Evolutionary conservation across 176 grass and related monocot species (phyloP), one percentile per base, ranked within the genome.

Genomic region (Musa schizocarpa): DNA sequence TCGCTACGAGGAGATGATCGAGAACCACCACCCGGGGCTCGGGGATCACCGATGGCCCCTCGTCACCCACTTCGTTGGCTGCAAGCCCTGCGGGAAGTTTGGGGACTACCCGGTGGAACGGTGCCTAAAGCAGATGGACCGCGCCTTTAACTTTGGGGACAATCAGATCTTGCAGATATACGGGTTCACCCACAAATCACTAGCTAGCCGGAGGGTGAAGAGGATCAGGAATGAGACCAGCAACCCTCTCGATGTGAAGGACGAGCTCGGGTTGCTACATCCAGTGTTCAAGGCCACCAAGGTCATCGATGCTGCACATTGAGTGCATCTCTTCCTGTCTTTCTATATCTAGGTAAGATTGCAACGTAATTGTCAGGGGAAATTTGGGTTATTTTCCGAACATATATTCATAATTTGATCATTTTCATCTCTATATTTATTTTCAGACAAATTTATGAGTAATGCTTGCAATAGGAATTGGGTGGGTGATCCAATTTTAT

Each of bases 121-220:
- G 0, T 99, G 96, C 74, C 90, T 99, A 72, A 99, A 99, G 81
- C 91, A 99, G 83, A 99, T 99, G 96, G 91, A 99, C 14, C 90
- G 96, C 16, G 88, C 96, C 0, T 99, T 99, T 81, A 89, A 99
- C 77, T 99, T 99, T 34, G 96, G 88, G 20, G 96, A 99, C 82
- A 92, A 99, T 80, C 96, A 99, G 83, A 82, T 99, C 56, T 75
- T 99, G 86, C 91, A 95, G 74, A 95, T 94, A 80, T 99, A 99
- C 21, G 96, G 96, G 0, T 99, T 99, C 74, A 81, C 77, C 0
- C 96, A 99, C 76, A 99, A 99, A 76, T 84, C 90, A 1, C 88
- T 99, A 2, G 83, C 73, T 1, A 92, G 96, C 83, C 87, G 96
- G 79, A 85, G 78, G 79, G 88, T 99, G 68, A 95, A 89, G 84